A percentile compares a stretch with the other conserved stretches of the same genome.
Evolutionary conservation across 1,284 basidiomycete species (phyloP).

Genomic region (Kalmanozyma brasiliensis): DNA sequence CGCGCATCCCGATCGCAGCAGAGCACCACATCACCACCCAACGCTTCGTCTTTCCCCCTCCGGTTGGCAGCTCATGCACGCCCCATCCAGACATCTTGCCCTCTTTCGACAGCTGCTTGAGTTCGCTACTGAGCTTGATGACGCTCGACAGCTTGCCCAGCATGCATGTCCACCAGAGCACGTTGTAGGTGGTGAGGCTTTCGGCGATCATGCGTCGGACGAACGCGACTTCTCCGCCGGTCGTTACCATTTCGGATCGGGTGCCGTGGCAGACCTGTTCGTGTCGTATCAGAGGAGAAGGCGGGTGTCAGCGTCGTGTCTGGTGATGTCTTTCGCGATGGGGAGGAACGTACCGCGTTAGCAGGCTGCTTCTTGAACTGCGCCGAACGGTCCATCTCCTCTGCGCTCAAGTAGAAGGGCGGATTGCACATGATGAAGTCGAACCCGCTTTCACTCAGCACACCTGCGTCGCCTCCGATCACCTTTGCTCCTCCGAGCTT

Average conservation of each 20-base stretch:
- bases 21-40: conserved; percentile 84
- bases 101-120: conserved; percentile 70
- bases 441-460: background rate
- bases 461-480: background rate
- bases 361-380: conserved; percentile 28
- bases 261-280: conserved; percentile 74
- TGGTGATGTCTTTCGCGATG: background rate
- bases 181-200: conserved; percentile 72
- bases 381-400: conserved; percentile 73
- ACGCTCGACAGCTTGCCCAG: conserved; percentile 86
- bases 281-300: background rate
- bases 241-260: conserved; percentile 83
- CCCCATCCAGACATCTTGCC: conserved; percentile 77
- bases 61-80: conserved; percentile 78
- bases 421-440: conserved; percentile 89
- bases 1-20: conserved; percentile 6
- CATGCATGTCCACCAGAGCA: conserved; percentile 86
- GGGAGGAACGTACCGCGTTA: conserved; percentile 24
- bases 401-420: conserved; percentile 82
- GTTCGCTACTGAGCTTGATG: conserved; percentile 72
- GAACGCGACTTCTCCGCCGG: conserved; percentile 85
- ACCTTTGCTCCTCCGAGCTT: conserved; percentile 20
- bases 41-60: conserved; percentile 80
- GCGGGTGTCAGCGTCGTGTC: background rate
- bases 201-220: conserved; percentile 82